Evolutionary conservation across 2,329 filamentous ascomycete genomes (phyloP).

Genomic region (Pseudopyrenochaeta lycopersici): DNA sequence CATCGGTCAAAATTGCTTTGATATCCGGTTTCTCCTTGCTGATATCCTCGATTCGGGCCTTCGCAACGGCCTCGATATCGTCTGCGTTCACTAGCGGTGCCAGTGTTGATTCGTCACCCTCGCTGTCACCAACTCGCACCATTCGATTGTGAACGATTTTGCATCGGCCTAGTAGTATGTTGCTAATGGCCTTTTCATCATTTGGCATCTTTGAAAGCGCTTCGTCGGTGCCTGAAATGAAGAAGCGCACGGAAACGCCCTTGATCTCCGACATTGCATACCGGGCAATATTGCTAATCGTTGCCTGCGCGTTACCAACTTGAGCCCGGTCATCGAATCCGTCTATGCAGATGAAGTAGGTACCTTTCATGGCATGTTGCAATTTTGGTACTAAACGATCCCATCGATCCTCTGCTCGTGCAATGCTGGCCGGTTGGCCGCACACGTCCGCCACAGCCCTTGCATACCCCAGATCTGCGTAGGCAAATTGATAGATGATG

Average conservation of each 20-base stretch:
- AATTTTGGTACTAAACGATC: slow-evolving; percentile 5
- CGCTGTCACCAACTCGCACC: too few relatives aligned
- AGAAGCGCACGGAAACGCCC: neutral
- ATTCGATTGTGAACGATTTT: too few relatives aligned
- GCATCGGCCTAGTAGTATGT: neutral
- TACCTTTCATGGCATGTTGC: slow-evolving; percentile 16
- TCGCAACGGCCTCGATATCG: slow-evolving; percentile 12
- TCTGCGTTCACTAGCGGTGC: slow-evolving; percentile 5
- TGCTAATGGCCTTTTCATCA: neutral
- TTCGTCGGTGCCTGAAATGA: slow-evolving; percentile 3
- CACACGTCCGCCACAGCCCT: slow-evolving; percentile 13
- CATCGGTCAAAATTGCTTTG: slow-evolving; percentile 12
- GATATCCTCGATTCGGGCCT: slow-evolving; percentile 8
- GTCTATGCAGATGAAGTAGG: slow-evolving; percentile 22
- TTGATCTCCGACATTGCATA: neutral
- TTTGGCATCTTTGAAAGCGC: neutral
- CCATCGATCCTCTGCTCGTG: slow-evolving; percentile 15
- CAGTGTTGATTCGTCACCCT: too few relatives aligned
- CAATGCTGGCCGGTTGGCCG: slow-evolving; percentile 1
- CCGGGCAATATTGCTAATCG: neutral
- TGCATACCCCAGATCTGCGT: slow-evolving; percentile 14
- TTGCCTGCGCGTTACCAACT: neutral
- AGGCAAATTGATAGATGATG: slow-evolving; percentile 22
- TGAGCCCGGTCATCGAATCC: slow-evolving; percentile 9
- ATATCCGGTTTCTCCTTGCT: slow-evolving; percentile 16